These are phyloP conservation scores for Zoysia pacifica DNA, from an alignment of 176 grass and related monocot species.

Conservation along the genomic window DNA sequence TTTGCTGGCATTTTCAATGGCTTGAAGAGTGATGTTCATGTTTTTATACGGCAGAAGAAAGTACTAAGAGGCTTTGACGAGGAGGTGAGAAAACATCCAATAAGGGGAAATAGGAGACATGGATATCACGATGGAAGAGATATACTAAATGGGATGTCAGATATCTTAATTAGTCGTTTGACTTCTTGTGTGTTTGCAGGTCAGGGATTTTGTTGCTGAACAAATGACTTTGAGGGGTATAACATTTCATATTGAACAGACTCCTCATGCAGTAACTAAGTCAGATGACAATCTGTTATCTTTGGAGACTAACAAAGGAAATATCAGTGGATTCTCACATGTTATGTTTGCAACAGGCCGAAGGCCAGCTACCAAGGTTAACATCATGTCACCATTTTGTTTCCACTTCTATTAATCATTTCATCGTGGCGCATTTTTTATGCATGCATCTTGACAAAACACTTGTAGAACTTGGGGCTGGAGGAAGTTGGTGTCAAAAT, in stretches of 20 bases:
- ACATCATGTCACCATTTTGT: not conserved
- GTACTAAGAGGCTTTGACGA: conserved; percentile 87
- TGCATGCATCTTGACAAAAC: not conserved
- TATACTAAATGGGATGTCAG: not conserved
- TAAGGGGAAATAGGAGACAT: not conserved
- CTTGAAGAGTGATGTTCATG: conserved; percentile 77
- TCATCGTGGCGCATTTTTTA: not conserved
- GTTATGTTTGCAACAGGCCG: conserved; percentile 86
- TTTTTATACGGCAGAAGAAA: conserved; percentile 83
- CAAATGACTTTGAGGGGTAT: conserved; percentile 71
- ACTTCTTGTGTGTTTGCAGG: conserved; percentile 32
- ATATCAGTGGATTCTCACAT: conserved; percentile 72
- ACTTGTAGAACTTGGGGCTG: conserved; percentile 73
- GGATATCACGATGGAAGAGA: not conserved
- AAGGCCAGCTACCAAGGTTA: conserved; percentile 77
- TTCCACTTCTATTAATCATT: conserved; percentile 25
- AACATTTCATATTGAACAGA: conserved; percentile 65
- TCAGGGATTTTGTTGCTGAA: conserved; percentile 73
- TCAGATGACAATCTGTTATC: conserved; percentile 55
- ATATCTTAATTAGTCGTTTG: not conserved
- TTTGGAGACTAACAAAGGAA: conserved; percentile 76
- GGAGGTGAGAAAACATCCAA: conserved; percentile 47
- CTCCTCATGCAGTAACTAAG: conserved; percentile 65
- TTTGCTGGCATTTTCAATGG: conserved; percentile 85
- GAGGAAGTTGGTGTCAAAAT: conserved; percentile 73